Percentiles rank a stretch among this genome's conserved stretches.
These are phyloP conservation scores for Ganoderma boninense DNA, from an alignment of 1,284 basidiomycete genomes.

Conservation along the genomic window DNA sequence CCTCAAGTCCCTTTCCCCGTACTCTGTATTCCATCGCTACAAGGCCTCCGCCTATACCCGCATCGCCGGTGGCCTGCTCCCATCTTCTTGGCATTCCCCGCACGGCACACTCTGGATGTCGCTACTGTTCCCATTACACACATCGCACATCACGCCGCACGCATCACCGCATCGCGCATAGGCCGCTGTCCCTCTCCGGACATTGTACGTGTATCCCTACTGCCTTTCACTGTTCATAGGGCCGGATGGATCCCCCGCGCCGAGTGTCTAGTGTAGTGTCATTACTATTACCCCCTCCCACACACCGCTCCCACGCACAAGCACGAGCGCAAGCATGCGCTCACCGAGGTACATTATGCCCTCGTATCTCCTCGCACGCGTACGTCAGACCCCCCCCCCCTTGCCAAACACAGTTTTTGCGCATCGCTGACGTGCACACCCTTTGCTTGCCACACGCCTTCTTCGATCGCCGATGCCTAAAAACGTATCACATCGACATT, in stretches of 20 bases:
- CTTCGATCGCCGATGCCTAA: neutral
- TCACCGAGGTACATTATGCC: constrained; percentile 9
- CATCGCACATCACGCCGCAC: constrained; percentile 1
- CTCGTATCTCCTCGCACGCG: constrained; percentile 27
- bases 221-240: constrained; percentile 17
- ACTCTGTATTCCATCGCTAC: constrained; percentile 9
- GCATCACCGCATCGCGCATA: constrained; percentile 18
- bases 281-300: constrained; percentile 21
- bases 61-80: constrained; percentile 30
- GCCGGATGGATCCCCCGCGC: constrained; percentile 25
- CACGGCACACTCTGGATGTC: constrained; percentile 12
- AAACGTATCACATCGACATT: neutral
- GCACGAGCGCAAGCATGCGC: constrained; percentile 17
- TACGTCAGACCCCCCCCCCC: constrained; percentile 19
- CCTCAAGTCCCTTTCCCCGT: constrained; percentile 1
- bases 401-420: neutral
- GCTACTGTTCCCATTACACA: constrained; percentile 14
- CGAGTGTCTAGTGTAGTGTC: constrained; percentile 15
- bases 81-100: constrained; percentile 14
- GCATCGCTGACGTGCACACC: constrained; percentile 7
- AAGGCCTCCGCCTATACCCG: constrained; percentile 32
- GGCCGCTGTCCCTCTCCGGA: constrained; percentile 23
- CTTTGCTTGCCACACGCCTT: constrained; percentile 1
- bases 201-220: constrained; percentile 30
- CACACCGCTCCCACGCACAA: constrained; percentile 5